Evolutionary conservation across 2,329 filamentous ascomycete species (phyloP), one percentile per base, ranked within the genome.

Genomic region (Cercospora citrullina): DNA sequence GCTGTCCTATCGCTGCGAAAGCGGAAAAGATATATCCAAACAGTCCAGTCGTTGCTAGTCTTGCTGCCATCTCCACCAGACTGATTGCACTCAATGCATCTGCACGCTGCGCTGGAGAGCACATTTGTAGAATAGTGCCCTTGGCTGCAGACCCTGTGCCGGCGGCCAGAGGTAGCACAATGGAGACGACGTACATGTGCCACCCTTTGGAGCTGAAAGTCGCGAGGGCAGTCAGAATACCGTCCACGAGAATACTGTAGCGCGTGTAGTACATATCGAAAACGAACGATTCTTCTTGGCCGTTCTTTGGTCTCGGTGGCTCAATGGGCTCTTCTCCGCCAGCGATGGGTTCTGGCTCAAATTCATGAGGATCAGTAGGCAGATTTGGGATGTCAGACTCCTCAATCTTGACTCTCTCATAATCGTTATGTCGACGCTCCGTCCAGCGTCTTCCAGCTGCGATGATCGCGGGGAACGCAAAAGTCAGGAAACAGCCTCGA

Each of bases 121-220:
- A 89, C 88, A 92, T 90, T 66, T 90, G 86, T 0, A 90, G 85
- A 68, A 92, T 91, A n/a, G 90, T 88, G 0, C 90, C 90, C 71
- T 92, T 92, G 1, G 89, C 88, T 0, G 90, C 88, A 0, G 89
- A 85, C 0, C 89, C 90, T 0, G 89, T 89, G 0, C 90, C 90
- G 0, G 89, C 90, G 0, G 88, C 89, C 31, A 92, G 86, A 0
- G 90, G 90, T 0, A 92, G 81, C 1, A 91, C 75, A 28, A 87
- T 84, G 0, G 88, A 88, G 1, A 89, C 86, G 0, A 91, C 77
- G 73, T 90, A 92, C 58, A 92, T 87, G 71, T 92, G 89, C 88
- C 89, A 91, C 1, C 84, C 84, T 59, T 86, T 68, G 0, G 84
- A 87, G 0, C 89, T 87, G 69, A 91, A 89, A 0, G 87, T 86